Evolutionary conservation across 2,329 filamentous ascomycete species (phyloP), one percentile per base, ranked within the genome.

Genomic region (Fusarium continuum): DNA sequence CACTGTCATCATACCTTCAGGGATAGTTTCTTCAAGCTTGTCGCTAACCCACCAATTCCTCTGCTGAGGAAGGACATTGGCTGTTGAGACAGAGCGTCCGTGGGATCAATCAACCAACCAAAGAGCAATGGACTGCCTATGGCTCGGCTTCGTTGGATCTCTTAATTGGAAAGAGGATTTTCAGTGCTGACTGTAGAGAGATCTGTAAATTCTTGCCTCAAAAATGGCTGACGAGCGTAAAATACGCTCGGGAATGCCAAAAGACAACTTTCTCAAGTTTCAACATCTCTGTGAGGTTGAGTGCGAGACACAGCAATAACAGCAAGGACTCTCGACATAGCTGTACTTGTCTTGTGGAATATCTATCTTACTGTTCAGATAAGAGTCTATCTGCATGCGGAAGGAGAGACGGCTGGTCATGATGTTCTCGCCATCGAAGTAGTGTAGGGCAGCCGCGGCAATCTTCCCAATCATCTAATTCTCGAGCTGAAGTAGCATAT

Each of bases 71-170:
- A 54, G 35, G 2, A 59, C 26, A 5, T 60, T 46, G 3, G 25
- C 46, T 1, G 54, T 53, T 1, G 36, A 44, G 5, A 48, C 13
- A 7, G 48, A 31, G n/a, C 47, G 32, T 3, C 5, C n/a, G 6
- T 47, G 31, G 19, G 55, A 48, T n/a, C n/a, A n/a, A 8, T 60
- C 55, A 6, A 32, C n/a, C 2, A 61, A 32, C 47, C 36, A 61
- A 8, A 54, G 31, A 0, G 32, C 41, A 2, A 60, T 40, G 7
- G 54, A 59, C 0, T 19, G 36, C 10, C 41, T 38, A 2, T 60
- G 36, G 0, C 55, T 28, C 4, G 48, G 32, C 22, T 54, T 54
- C 4, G 36, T 48, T 0, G 54, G 35, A 26, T 54, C 36, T 9
- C 39, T 13, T 0, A 35, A 31, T 1, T n/a, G 31, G 16, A 59